Evolutionary conservation across 441 rosid genomes (phyloP), one percentile per base, ranked within the genome.

Genomic region (Arabidopsis lyrata): DNA sequence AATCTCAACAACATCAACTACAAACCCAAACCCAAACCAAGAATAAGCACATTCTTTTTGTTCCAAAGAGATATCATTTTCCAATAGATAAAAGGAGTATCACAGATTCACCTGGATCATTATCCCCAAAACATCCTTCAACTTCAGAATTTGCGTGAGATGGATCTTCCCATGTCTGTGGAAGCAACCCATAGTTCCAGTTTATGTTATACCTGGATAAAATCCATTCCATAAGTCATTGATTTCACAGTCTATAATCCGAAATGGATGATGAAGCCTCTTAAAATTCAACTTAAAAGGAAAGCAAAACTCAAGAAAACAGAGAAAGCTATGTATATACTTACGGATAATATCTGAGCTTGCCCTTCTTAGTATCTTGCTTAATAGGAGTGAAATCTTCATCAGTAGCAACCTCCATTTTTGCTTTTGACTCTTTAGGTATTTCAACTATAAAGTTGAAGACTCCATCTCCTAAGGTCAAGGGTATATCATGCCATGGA

Each of bases 101-200:
- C 50, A 29, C 4, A 35, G 24, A 57, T 61, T 63, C 79, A 89
- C 99, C 97, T 53, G 98, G 99, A 81, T 95, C 99, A 68, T 92
- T 95, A 80, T 95, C 99, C 3, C 99, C 99, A 39, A 90, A 85
- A 36, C 95, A 93, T 45, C 95, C 96, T 75, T 90, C 97, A 76
- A 92, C 95, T 70, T 95, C 97, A 70, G 83, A 13, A 70, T 95
- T 90, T 15, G 96, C 88, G 5, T 81, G 70, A 73, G 96, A 76
- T 42, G 99, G 99, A 79, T 95, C 99, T 80, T 95, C 99, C 99
- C 98, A 95, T 76, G 99, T 95, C 82, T 95, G 99, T 38, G 98
- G 99, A 84, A 92, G 97, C 83, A 95, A 77, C 49, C 99, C 99
- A 70, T 95, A 95, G 80, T 95, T 95, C 99, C 99, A 95, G 79